Base-by-base conservation (phyloP, 768 basidiomycete genomes). In the Gymnopilus junonius region DNA sequence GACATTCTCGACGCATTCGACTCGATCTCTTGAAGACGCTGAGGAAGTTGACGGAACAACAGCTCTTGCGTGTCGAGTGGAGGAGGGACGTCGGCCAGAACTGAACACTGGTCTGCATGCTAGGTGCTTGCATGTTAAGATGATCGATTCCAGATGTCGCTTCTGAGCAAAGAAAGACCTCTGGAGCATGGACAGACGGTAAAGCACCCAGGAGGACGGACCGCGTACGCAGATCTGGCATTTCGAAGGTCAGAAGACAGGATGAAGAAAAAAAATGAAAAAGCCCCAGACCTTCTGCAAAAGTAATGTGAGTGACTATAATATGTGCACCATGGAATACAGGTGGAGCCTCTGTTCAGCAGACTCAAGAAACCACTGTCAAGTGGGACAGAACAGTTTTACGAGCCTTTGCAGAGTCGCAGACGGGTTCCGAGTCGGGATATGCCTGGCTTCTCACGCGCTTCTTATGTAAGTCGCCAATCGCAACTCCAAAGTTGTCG, bases 111-210 rank as follows among this genome's bases (percentile, higher is more conserved):
- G 46, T 58, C 32, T 56, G 61, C 45, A 60, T 48, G 54, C 42
- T 37, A 63, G 48, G 55, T 46, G 62, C 53, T 56, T 61, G 69
- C 62, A 71, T 69, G 58, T 60, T 56, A 62, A 55, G 40, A 71
- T 66, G 69, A 71, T 21, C 69, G 77, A 80, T 67, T 82, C 79
- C 74, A 85, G 74, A 77, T 81, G 80, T 76, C 77, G 82, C 77
- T 83, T 85, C 79, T 77, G 80, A 75, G 81, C 76, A 77, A 82
- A 78, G 71, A 81, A 75, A 72, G 78, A 82, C 78, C 84, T 85
- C 85, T 83, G 86, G 77, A 87, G 88, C 89, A 91, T 91, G 85
- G 85, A 87, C 87, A 86, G 83, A 80, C 82, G 81, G 82, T 67
- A 37, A 64, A 70, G 64, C 55, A 69, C 73, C 70, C 74, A 74